phyloP scores from a whole-genome alignment of 371 early-diverging fungal genomes.

The Apophysomyces ossiformis region DNA sequence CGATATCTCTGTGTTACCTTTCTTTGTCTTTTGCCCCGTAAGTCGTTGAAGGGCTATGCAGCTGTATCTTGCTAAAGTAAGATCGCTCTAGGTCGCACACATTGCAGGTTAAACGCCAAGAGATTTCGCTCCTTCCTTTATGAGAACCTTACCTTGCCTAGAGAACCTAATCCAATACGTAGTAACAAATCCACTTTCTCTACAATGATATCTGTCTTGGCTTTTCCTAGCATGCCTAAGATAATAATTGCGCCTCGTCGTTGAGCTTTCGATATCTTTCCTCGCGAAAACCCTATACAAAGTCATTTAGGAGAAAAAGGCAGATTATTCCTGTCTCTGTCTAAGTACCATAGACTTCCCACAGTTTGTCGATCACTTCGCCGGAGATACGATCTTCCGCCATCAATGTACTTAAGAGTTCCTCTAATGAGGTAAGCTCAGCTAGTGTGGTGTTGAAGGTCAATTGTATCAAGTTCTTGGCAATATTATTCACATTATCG shows the following conservation, averaged over 20 bases:
- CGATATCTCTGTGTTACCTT: conserved; percentile 41
- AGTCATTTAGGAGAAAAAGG: conserved; percentile 1
- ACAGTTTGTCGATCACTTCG: conserved; percentile 80
- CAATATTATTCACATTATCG: conserved; percentile 69
- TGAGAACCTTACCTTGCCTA: conserved; percentile 62
- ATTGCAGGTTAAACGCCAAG: conserved; percentile 12
- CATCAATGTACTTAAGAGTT: conserved; percentile 80
- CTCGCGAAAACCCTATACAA: conserved; percentile 60
- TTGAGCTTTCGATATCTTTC: conserved; percentile 69
- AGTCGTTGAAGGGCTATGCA: conserved; percentile 90
- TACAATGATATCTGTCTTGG: conserved; percentile 75
- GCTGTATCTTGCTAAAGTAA: conserved; percentile 83
- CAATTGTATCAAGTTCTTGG: conserved; percentile 77
- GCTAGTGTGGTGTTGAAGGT: conserved; percentile 87
- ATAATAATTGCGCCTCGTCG: conserved; percentile 92
- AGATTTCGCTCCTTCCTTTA: background rate
- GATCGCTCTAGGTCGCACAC: conserved; percentile 55
- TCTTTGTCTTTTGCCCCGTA: conserved; percentile 53
- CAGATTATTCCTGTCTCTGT: background rate
- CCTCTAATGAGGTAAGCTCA: conserved; percentile 93
- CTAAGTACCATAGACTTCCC: conserved; percentile 77
- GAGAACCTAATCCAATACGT: conserved; percentile 84
- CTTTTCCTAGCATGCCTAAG: conserved; percentile 90
- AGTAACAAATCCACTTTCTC: conserved; percentile 84
- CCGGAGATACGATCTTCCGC: conserved; percentile 60